These are phyloP conservation scores for Puccinia novopanici DNA, from an alignment of 1,284 basidiomycete genomes.

Conservation along the genomic window DNA sequence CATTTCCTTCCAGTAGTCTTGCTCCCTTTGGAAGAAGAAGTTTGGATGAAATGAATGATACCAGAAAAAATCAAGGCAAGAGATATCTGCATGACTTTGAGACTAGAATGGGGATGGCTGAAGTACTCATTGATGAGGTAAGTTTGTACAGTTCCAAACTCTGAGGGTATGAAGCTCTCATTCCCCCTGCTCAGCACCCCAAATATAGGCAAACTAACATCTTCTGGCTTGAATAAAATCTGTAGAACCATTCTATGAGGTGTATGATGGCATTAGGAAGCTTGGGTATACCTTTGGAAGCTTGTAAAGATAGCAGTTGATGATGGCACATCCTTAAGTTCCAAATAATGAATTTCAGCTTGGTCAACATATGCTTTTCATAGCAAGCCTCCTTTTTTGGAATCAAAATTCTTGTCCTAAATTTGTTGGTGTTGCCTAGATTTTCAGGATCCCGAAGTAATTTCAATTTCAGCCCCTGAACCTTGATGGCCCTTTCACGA, in stretches of 20 bases:
- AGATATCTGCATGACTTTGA: neutral
- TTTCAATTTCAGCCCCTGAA: too few relatives aligned
- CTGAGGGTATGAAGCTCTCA: neutral
- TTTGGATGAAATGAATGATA: neutral
- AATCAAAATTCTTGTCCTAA: neutral
- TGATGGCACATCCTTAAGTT: neutral
- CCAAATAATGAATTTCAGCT: neutral
- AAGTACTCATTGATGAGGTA: neutral
- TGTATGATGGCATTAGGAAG: neutral
- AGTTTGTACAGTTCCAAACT: neutral
- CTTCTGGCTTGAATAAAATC: neutral
- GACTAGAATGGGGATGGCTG: neutral
- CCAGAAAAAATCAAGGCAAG: neutral
- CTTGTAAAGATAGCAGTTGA: neutral
- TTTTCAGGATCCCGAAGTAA: neutral
- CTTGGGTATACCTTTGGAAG: neutral
- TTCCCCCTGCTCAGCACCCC: neutral
- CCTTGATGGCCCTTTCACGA: too few relatives aligned
- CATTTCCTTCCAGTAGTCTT: neutral
- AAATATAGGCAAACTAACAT: neutral
- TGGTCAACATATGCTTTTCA: neutral
- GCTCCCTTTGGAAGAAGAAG: neutral
- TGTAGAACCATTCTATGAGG: neutral
- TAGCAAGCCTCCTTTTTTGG: neutral
- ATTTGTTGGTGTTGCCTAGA: neutral